These are phyloP conservation scores for Nemania abortiva DNA, from an alignment of 2,329 filamentous ascomycete genomes.

Conservation along the genomic window DNA sequence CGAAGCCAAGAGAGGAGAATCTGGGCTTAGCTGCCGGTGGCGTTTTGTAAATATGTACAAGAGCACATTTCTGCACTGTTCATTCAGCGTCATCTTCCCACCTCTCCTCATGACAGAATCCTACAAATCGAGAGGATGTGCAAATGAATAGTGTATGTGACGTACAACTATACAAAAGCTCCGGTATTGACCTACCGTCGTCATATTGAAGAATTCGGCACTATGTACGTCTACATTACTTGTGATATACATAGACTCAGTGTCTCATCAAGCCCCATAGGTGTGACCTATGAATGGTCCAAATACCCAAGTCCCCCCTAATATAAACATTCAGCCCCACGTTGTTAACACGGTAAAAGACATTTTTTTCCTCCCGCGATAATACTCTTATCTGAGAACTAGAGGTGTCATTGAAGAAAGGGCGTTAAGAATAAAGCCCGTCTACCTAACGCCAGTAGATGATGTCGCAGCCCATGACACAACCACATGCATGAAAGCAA, in stretches of 20 bases:
- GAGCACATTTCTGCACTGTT: slow-evolving; percentile 47
- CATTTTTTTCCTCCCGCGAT: neutral
- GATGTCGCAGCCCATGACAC: slow-evolving; percentile 17
- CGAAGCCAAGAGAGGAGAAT: slow-evolving; percentile 14
- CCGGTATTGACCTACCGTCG: neutral
- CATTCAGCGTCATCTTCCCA: slow-evolving; percentile 37
- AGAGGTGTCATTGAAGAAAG: neutral
- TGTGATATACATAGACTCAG: neutral
- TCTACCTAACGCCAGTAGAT: slow-evolving; percentile 25
- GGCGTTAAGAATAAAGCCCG: neutral
- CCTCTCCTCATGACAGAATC: neutral
- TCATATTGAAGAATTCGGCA: neutral
- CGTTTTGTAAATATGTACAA: slow-evolving; percentile 52
- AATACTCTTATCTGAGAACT: neutral
- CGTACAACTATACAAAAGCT: neutral
- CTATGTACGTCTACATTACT: neutral
- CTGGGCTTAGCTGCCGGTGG: slow-evolving; percentile 14
- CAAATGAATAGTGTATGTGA: neutral
- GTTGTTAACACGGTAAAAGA: neutral
- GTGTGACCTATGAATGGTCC: neutral
- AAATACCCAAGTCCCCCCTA: neutral
- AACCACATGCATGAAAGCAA: neutral
- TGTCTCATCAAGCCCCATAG: neutral
- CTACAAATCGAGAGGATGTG: neutral
- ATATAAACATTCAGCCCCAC: no score